Evolutionary conservation across 768 basidiomycete species (phyloP).

Genomic region (Gloeostereum incarnatum): DNA sequence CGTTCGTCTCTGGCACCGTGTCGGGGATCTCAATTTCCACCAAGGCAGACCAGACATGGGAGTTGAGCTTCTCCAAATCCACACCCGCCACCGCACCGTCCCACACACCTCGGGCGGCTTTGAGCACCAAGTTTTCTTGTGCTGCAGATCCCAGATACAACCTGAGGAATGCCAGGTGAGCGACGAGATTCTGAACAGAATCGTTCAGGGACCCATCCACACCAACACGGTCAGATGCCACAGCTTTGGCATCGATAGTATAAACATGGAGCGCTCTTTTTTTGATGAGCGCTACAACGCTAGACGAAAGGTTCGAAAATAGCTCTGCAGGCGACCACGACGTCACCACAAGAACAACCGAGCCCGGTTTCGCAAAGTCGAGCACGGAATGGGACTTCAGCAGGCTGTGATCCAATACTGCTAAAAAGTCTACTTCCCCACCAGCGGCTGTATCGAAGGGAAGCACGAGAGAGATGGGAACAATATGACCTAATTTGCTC

Average conservation of each 20-base stretch:
- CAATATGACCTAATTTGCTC: conserved; percentile 19
- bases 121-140: conserved; percentile 39
- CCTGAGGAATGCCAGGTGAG: conserved; percentile 75
- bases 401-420: conserved; percentile 66
- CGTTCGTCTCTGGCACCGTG: conserved; percentile 10
- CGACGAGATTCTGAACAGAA: conserved; percentile 44
- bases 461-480: conserved; percentile 48
- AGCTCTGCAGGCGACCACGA: conserved; percentile 74
- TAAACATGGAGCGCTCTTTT: conserved; percentile 49
- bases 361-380: conserved; percentile 51
- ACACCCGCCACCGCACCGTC: conserved; percentile 38
- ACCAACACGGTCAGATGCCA: conserved; percentile 34
- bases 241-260: conserved; percentile 45
- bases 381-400: conserved; percentile 74
- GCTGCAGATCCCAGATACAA: conserved; percentile 70
- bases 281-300: conserved; percentile 34
- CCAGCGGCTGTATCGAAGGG: conserved; percentile 39
- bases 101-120: conserved; percentile 37
- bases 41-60: conserved; percentile 59
- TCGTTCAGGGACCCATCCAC: conserved; percentile 24
- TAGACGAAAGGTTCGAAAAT: conserved; percentile 49
- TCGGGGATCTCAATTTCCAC: conserved; percentile 38
- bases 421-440: conserved; percentile 59
- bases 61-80: conserved; percentile 41
- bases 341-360: conserved; percentile 66